A percentile compares a stretch with the other conserved stretches of the same genome.
These are phyloP conservation scores for Aleurites moluccanus DNA, from an alignment of 441 rosid species.

Conservation along the genomic window DNA sequence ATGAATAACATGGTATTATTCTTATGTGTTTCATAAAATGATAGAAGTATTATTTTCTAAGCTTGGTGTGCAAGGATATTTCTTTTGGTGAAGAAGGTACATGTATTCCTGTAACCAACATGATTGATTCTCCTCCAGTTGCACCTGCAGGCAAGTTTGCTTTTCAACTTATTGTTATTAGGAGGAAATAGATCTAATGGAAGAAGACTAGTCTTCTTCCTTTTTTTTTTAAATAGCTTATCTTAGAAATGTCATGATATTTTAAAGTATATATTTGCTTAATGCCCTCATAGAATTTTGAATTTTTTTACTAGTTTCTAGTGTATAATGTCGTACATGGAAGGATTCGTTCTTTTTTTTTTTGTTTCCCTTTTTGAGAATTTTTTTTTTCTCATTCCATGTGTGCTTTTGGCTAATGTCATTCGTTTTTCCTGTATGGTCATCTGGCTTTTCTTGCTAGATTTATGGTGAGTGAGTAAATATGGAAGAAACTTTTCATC, in stretches of 20 bases:
- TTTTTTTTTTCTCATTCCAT: not conserved
- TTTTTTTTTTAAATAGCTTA: not conserved
- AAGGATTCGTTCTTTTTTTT: not conserved
- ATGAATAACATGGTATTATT: not conserved
- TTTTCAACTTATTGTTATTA: not conserved
- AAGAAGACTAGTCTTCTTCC: not conserved
- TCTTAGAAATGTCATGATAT: not conserved
- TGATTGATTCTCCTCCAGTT: constrained; percentile 33
- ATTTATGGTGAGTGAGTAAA: not conserved
- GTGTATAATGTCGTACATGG: not conserved
- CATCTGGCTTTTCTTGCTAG: not conserved
- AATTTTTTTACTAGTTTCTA: not conserved
- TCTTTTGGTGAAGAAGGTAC: constrained; percentile 42
- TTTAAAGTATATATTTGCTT: not conserved
- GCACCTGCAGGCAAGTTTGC: constrained; percentile 49
- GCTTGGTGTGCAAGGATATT: constrained; percentile 47
- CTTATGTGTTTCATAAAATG: constrained; percentile 11
- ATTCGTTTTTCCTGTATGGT: not conserved
- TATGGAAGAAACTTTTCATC: not conserved
- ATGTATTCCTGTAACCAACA: constrained; percentile 41
- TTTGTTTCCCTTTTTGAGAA: not conserved
- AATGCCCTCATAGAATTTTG: not conserved
- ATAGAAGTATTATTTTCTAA: constrained; percentile 20
- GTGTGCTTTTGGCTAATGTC: not conserved
- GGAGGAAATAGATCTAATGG: not conserved